phyloP scores from a whole-genome alignment of 2,329 filamentous ascomycete species.

The Colletotrichum ledebouriae region DNA sequence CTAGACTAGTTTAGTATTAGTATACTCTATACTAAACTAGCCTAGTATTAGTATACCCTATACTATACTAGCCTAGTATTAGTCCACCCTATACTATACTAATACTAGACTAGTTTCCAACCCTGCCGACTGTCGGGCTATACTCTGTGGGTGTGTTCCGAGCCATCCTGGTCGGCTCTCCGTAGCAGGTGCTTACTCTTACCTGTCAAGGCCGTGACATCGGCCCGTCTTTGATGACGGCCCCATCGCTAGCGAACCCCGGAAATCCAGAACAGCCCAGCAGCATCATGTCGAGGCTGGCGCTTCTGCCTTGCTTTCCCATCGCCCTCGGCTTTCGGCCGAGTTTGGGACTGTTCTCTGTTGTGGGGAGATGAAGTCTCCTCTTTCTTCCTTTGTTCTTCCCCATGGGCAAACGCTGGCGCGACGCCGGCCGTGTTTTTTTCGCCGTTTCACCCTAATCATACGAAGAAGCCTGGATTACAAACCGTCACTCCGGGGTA shows the following conservation, averaged over 20 bases:
- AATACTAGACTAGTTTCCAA: no score
- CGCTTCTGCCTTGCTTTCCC: conserved; percentile 26
- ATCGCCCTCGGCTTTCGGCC: conserved; percentile 33
- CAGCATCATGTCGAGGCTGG: conserved; percentile 1
- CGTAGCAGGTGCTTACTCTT: conserved; percentile 38
- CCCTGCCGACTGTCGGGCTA: conserved; percentile 29
- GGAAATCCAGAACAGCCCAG: conserved; percentile 28
- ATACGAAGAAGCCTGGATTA: conserved; percentile 15
- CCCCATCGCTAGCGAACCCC: conserved; percentile 30
- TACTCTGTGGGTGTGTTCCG: conserved; percentile 34
- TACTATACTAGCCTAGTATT: no score
- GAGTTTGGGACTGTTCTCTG: conserved; percentile 33
- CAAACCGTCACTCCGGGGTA: conserved; percentile 33
- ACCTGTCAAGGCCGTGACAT: conserved; percentile 39
- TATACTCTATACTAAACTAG: no score
- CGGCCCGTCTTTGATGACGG: conserved; percentile 42
- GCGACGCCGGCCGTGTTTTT: conserved; percentile 35
- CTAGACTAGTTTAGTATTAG: no score
- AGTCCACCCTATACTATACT: no score
- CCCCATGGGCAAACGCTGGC: conserved; percentile 38
- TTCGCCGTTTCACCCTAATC: conserved; percentile 34
- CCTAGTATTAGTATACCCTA: no score
- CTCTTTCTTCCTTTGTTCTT: conserved; percentile 39
- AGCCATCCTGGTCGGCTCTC: conserved; percentile 30
- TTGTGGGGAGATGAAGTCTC: conserved; percentile 1